A percentile compares a stretch with the other conserved stretches of the same genome.
Conservation (phyloP, 179 eudicot genomes). For the Beta lomatogona region DNA sequence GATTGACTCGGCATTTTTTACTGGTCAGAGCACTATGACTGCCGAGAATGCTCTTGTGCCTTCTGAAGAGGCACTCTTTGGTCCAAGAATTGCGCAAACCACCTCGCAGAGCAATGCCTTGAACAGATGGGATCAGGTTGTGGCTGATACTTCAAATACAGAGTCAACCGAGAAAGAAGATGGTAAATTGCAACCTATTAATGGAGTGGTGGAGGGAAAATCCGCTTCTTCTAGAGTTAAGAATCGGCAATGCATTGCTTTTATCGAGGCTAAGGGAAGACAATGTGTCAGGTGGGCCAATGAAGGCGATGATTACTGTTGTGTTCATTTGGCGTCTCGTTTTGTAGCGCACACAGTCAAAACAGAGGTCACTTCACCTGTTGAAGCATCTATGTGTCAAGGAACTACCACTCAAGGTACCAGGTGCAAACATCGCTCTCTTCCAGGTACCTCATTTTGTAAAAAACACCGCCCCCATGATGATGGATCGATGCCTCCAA, state of each 20-base stretch:
- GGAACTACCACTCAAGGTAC: slow-evolving; percentile 87
- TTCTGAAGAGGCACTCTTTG: slow-evolving; percentile 30
- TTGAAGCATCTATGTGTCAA: slow-evolving; percentile 64
- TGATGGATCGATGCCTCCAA: slow-evolving; percentile 37
- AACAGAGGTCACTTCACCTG: slow-evolving; percentile 43
- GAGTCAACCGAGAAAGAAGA: slow-evolving; percentile 38
- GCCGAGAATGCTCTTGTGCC: slow-evolving; percentile 28
- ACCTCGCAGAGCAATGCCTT: slow-evolving; percentile 29
- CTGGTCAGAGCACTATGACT: slow-evolving; percentile 35
- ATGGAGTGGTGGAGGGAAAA: slow-evolving; percentile 38
- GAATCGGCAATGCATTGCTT: slow-evolving; percentile 76
- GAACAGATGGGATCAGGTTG: slow-evolving; percentile 56
- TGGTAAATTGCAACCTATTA: slow-evolving; percentile 32
- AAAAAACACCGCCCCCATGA: slow-evolving; percentile 75
- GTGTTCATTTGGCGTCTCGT: slow-evolving; percentile 87
- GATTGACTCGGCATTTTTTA: slow-evolving; percentile 59
- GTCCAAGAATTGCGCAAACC: slow-evolving; percentile 30
- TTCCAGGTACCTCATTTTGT: slow-evolving; percentile 69
- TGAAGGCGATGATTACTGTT: slow-evolving; percentile 91
- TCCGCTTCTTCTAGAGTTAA: slow-evolving; percentile 38
- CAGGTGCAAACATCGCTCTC: slow-evolving; percentile 84
- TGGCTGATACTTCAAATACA: slow-evolving; percentile 48
- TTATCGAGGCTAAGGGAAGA: slow-evolving; percentile 91
- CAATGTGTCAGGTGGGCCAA: slow-evolving; percentile 96
- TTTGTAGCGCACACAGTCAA: slow-evolving; percentile 41